Evolutionary conservation across 495 filamentous ascomycete species (phyloP), one percentile per base, ranked within the genome.

Genomic region (Lepraria neglecta): DNA sequence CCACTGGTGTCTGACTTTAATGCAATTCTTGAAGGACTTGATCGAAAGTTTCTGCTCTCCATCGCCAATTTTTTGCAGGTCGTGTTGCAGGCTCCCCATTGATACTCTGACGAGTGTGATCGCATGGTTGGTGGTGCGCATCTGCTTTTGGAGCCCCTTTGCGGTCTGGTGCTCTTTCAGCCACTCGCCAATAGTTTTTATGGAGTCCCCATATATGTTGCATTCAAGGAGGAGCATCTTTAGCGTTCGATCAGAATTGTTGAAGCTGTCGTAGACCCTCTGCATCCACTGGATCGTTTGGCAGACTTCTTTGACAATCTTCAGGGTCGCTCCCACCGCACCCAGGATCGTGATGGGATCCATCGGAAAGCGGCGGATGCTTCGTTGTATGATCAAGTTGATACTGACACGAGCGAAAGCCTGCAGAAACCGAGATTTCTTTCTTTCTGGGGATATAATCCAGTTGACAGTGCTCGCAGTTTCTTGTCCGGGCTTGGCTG

Each of bases 141-240:
- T 62, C 31, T 62, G 60, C 28, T 53, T 59, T 17, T 33, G 60
- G 6, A 62, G 53, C 12, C 21, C 30, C 0, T 17, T 62, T 4
- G 60, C 27, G 10, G 5, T n/a, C 42, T 58, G 35, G 4, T 62
- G 60, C 7, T 42, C 42, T 48, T 58, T 58, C 17, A 62, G 40
- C 60, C 60, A 62, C 14, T 57, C 30, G 6, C 60, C 60, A 24
- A 62, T 58, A 3, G 60, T 44, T 38, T 62, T 62, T 38, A 62
- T 62, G 9, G 52, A 62, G 30, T 62, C 60, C 9, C 52, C 60
- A 30, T 62, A 62, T 5, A 62, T 62, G 19, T 45, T 45, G 35
- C 60, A 62, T 47, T 62, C 60, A 15, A 62, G 60, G 1, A n/a
- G 14, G 17, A 56, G 43, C 19, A 30, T 30, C 9, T 31, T 27